Conservation (phyloP, 1,284 basidiomycete genomes). For the Rhizoctonia solani region DNA sequence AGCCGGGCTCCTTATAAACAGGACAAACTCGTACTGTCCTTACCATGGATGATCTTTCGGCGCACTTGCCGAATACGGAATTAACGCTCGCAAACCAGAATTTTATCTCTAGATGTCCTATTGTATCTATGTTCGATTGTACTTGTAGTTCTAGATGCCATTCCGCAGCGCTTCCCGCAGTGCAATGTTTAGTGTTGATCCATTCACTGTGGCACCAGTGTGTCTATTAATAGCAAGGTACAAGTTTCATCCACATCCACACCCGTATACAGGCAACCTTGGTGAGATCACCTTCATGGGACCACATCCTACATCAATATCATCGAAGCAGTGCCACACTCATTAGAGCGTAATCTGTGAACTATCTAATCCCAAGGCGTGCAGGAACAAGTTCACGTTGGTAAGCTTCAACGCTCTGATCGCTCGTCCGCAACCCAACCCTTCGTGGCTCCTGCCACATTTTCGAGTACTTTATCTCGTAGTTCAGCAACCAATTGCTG, state of each 20-base stretch:
- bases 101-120: conserved; percentile 64
- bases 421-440: conserved; percentile 70
- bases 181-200: neutral
- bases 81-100: conserved; percentile 90
- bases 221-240: conserved; percentile 6
- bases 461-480: conserved; percentile 91
- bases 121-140: conserved; percentile 11
- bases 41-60: conserved; percentile 95
- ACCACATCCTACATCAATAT: too few species aligned
- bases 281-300: too few species aligned
- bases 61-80: conserved; percentile 92
- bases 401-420: conserved; percentile 67
- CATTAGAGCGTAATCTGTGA: conserved; percentile 42
- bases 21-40: conserved; percentile 96
- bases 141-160: neutral
- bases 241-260: neutral
- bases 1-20: conserved; percentile 43
- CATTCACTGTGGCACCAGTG: neutral
- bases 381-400: conserved; percentile 85
- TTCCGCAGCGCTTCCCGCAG: neutral
- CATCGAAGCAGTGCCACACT: neutral
- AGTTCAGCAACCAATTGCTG: conserved; percentile 83
- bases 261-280: too few species aligned
- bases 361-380: conserved; percentile 83
- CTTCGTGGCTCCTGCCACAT: conserved; percentile 76